These are phyloP conservation scores for Amanita subjunquillea DNA, from an alignment of 768 basidiomycete species.

Conservation along the genomic window DNA sequence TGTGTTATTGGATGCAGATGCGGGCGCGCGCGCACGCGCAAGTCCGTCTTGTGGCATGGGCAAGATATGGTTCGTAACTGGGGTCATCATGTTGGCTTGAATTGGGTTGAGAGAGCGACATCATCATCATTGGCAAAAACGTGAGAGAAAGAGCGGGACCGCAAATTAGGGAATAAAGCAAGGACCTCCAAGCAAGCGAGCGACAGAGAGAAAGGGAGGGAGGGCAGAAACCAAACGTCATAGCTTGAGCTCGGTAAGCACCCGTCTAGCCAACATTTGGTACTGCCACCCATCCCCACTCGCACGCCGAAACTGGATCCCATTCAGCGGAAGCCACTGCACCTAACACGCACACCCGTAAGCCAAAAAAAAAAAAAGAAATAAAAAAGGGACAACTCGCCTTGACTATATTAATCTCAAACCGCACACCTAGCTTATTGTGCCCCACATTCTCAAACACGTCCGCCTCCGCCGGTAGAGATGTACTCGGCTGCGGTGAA, in stretches of 20 bases:
- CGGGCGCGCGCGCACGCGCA: too few species aligned
- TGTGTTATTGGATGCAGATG: background rate
- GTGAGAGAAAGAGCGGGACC: too few species aligned
- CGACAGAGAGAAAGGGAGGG: background rate
- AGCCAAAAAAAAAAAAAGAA: background rate
- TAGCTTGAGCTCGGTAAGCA: conserved; percentile 81
- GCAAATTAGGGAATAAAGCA: conserved; percentile 1
- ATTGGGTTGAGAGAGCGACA: background rate
- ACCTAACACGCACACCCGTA: conserved; percentile 38
- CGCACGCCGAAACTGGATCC: conserved; percentile 88
- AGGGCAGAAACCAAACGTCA: conserved; percentile 20
- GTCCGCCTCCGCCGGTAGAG: conserved; percentile 60
- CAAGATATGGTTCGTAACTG: background rate
- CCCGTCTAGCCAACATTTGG: conserved; percentile 86
- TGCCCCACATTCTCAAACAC: conserved; percentile 66
- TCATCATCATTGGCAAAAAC: background rate
- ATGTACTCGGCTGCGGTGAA: conserved; percentile 24
- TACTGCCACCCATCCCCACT: conserved; percentile 96
- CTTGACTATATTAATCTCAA: conserved; percentile 97
- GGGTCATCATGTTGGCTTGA: background rate
- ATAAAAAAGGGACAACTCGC: conserved; percentile 28
- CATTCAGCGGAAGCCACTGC: conserved; percentile 86
- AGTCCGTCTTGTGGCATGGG: background rate
- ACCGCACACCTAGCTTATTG: conserved; percentile 80
- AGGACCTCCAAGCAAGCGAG: background rate